Evolutionary conservation across 176 grass and related monocot genomes (phyloP), one percentile per base, ranked within the genome.

Genomic region (Secale cereale): DNA sequence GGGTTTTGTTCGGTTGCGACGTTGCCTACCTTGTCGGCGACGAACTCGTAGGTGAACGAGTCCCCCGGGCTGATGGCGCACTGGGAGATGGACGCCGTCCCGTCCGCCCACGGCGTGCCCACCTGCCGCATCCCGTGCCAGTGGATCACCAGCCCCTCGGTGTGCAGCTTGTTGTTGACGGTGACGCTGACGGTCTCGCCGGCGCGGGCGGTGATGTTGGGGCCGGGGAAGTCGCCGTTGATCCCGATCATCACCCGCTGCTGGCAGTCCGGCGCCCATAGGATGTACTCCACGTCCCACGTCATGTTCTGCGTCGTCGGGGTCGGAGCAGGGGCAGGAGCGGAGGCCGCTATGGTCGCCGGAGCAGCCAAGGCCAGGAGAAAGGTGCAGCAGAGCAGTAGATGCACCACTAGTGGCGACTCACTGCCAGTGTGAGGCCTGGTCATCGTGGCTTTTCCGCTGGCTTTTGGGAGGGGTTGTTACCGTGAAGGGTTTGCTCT

Each of bases 221-320:
- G 86, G 6, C 86, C 86, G 27, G 86, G 86, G 79, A 87, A 87
- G 43, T 0, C 0, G 14, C 79, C 79, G 33, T 87, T 82, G 48
- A 87, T 82, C 9, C 86, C 86, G 48, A 87, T 77, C 86, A 87
- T 82, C 72, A 60, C 86, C 4, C 27, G 50, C 79, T 82, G 72
- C 36, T 87, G 35, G 80, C 86, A 87, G 79, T 87, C 86, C 33
- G 86, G 86, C 36, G 86, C 27, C 79, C 80, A 82, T 50, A 87
- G 7, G 0, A 87, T 70, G 86, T 87, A 82, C 36, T 82, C 80
- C 26, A 87, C 80, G 28, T 82, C 13, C 86, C 86, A 87, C 27
- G 8, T 59, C 33, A 31, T 74, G 15, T 11, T 11, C 41, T 1
- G 14, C 41, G 29, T 19, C 71, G 15, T 9, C 41, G 26, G 8